Evolutionary conservation across 2,329 filamentous ascomycete species (phyloP), one percentile per base, ranked within the genome.

Genomic region (Aspergillus niger): DNA sequence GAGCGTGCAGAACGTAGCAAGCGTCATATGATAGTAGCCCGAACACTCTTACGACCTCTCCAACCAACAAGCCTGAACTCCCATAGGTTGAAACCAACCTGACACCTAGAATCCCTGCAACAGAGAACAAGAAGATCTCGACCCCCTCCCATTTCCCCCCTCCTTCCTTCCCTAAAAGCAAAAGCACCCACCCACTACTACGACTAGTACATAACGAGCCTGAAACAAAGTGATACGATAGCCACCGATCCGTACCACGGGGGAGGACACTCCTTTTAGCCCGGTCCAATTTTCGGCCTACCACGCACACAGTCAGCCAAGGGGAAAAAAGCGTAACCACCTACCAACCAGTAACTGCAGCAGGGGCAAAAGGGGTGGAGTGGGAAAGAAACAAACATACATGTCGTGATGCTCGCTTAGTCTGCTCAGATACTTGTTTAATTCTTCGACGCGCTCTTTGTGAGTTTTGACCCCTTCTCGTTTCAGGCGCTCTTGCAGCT

Each of bases 331-430:
- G 26, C 22, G 2, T 17, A 28, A 7, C 28, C 32, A 15, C 32
- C 47, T n/a, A 38, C 17, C 15, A 20, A 32, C 54, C 11, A 6
- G 39, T 38, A 17, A 15, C 28, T 22, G 50, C 30, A 24, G 22
- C 3, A 26, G 26, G 26, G 26, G 26, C 15, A 22, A 4, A 28
- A 20, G 11, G 24, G 8, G 17, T 32, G 8, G 8, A 30, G 52
- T 55, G 13, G 20, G 7, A 24, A 36, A 8, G 22, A 5, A n/a
- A 38, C 17, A 54, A 30, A 54, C 80, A 68, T 77, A 84, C 93
- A 99, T 99, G 75, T 99, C 95, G 77, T 99, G 94, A 79, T 99
- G 95, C 79, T 99, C 95, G 78, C 91, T 97, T 71, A 99, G 79
- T 66, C 89, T 90, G 66, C 91, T 95, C 38, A 99, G 81, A 75